A percentile compares a stretch with the other conserved stretches of the same genome.
These are phyloP conservation scores for Claviceps sp. DNA, from an alignment of 2,329 filamentous ascomycete genomes.

Conservation along the genomic window DNA sequence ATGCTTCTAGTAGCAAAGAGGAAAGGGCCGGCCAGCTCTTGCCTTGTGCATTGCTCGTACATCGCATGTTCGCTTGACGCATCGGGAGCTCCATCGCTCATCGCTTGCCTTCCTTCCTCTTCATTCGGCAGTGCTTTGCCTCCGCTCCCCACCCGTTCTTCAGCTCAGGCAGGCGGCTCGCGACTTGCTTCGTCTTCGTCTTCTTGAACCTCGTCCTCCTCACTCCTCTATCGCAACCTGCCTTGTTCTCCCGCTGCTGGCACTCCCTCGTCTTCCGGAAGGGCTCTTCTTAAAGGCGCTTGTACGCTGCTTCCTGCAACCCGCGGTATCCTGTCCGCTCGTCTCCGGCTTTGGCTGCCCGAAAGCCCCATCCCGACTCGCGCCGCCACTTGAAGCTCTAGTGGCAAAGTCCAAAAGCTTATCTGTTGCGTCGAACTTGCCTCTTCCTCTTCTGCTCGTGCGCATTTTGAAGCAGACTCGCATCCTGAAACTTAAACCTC, in stretches of 20 bases:
- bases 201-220: background rate
- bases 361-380: background rate
- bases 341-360: background rate
- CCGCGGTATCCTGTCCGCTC: background rate
- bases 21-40: background rate
- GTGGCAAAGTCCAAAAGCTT: background rate
- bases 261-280: background rate
- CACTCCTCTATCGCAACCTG: background rate
- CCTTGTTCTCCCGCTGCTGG: background rate
- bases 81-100: background rate
- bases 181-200: background rate
- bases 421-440: background rate
- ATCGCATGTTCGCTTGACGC: too few relatives aligned
- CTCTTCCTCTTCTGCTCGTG: background rate
- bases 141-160: constrained; percentile 1
- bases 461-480: background rate
- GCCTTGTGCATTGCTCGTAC: background rate
- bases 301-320: background rate
- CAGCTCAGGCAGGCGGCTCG: background rate
- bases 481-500: background rate
- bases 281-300: background rate
- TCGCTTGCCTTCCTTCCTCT: background rate
- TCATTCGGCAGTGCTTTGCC: background rate
- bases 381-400: background rate
- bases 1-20: background rate